phyloP scores from a whole-genome alignment of 2,329 filamentous ascomycete species.

The Penicillium sclerotigenum region DNA sequence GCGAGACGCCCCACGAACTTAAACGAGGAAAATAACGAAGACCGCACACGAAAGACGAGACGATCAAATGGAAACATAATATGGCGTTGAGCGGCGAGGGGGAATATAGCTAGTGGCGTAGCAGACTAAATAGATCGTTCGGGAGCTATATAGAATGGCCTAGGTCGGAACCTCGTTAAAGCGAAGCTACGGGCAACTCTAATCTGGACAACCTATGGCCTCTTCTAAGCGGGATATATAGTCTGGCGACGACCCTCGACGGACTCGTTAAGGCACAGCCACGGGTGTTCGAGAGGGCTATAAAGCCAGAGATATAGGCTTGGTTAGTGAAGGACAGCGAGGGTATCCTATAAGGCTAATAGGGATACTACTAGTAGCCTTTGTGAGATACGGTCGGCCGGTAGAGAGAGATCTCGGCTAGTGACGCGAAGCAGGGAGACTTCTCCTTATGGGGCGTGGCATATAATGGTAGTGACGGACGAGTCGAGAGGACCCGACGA shows the following conservation, averaged over 20 bases:
- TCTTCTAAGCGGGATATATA: background rate
- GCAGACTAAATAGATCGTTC: background rate
- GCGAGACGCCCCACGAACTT: background rate
- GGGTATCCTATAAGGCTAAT: constrained; percentile 2
- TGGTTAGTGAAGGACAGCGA: constrained; percentile 2
- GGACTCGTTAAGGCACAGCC: constrained; percentile 7
- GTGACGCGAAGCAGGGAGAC: no score
- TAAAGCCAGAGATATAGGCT: constrained; percentile 1
- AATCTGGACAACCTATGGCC: constrained; percentile 1
- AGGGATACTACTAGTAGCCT: background rate
- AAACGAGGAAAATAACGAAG: no score
- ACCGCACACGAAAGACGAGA: no score
- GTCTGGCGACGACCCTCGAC: constrained; percentile 10
- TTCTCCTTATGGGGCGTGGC: no score
- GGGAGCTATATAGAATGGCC: background rate
- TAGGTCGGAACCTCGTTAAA: constrained; percentile 1
- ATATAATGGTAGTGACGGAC: no score
- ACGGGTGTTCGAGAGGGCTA: constrained; percentile 6
- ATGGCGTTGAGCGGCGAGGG: background rate
- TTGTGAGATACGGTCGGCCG: no score
- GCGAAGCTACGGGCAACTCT: constrained; percentile 12
- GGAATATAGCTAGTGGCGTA: background rate
- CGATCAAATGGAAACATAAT: no score
- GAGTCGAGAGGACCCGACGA: background rate
- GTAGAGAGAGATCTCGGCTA: no score